Evolutionary conservation across 495 filamentous ascomycete genomes (phyloP), one percentile per base, ranked within the genome.

Genomic region (Aeminium ludgeri): DNA sequence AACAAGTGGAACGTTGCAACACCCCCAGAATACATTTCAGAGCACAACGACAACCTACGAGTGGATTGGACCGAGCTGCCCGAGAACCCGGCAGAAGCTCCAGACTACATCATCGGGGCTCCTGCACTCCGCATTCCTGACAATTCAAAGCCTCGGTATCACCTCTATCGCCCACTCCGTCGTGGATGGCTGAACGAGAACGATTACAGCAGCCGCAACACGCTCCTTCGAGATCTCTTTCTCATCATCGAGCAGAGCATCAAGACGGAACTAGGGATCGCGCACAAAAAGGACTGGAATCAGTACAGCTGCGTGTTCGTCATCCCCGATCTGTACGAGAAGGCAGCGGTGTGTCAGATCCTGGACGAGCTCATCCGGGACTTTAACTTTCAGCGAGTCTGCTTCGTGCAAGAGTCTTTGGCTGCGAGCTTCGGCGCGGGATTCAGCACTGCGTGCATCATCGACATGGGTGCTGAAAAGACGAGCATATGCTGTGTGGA

Each of bases 401-500:
- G 80, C 55, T 89, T 97, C 50, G 86, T 95, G 35, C 89, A 97
- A 53, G 89, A 97, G 61, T 91, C 84, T 43, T 67, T 95, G 45
- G 85, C 86, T 2, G 91, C 86, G 13, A 86, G 83, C 0, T 97
- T 91, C 55, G 89, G 89, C n/a, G 91, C 86, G 10, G 89, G 91
- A 1, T 93, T 85, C 51, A 85, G 84, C 4, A 81, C 74, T 31
- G 81, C 82, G 13, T 96, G 91, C 54, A 84, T 97, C 41, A 86
- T 97, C 4, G 89, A 97, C 56, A 80, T 96, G 31, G 89, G 89
- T 13, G 91, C 89, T 2, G 86, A 96, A 61, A 97, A 97, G 66
- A 96, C 89, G 2, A 94, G 91, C 1, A 84, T 97, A 29, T 86
- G 85, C 51, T 97, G 89, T 53, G 91, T 96, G 20, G 89, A 97